phyloP scores from a whole-genome alignment of 1,284 basidiomycete genomes.

The Ceratobasidium papillatum region DNA sequence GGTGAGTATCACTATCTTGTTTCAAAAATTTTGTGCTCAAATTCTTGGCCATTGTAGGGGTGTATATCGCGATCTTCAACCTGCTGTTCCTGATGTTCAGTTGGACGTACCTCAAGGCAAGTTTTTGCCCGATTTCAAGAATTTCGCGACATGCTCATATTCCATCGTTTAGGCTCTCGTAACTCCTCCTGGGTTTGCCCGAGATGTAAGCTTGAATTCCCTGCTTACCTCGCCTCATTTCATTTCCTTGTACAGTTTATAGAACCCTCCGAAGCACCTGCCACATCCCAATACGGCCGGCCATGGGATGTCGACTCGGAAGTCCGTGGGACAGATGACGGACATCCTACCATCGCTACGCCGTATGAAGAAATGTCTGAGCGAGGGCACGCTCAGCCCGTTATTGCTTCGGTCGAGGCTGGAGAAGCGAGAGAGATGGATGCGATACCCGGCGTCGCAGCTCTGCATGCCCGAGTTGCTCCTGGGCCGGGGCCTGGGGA shows the following conservation, averaged over 20 bases:
- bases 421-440: not conserved
- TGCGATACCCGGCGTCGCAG: not conserved
- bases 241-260: constrained; percentile 48
- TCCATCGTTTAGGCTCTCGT: constrained; percentile 58
- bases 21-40: constrained; percentile 19
- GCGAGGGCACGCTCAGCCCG: constrained; percentile 19
- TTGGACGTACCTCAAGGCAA: constrained; percentile 75
- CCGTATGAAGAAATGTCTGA: constrained; percentile 37
- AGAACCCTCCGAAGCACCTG: constrained; percentile 44
- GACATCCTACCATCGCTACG: constrained; percentile 19
- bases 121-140: constrained; percentile 45
- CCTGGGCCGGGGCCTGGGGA: constrained; percentile 48
- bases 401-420: not conserved
- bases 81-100: constrained; percentile 72
- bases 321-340: constrained; percentile 26
- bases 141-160: not conserved
- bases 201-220: constrained; percentile 61
- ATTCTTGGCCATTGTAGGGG: constrained; percentile 56
- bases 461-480: constrained; percentile 45
- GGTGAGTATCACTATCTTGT: not conserved
- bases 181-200: constrained; percentile 73
- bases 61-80: constrained; percentile 65
- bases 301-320: constrained; percentile 38
- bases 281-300: constrained; percentile 22
- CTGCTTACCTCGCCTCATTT: not conserved